Base-by-base conservation (phyloP, 352 stramenopile genomes). In the Globisporangium middletonii region DNA sequence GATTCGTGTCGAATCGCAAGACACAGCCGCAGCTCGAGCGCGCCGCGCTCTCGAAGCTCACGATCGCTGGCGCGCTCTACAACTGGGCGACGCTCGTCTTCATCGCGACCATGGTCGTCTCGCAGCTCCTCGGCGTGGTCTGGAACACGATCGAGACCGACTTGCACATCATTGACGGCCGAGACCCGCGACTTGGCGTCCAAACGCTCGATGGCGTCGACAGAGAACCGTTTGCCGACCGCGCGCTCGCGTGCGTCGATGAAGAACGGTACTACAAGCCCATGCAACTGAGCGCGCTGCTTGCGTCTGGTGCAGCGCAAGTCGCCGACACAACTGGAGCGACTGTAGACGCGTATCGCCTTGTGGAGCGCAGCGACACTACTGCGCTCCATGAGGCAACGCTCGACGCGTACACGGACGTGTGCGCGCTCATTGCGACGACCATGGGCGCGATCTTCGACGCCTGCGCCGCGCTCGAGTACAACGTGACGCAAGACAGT, bases 401-500 rank as follows among this genome's bases (percentile, higher is more conserved):
- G 5, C 41, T 71, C 8, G 63, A 73, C 37, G 33, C 7, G 33
- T 38, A 38, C 33, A 38, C 33, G 33, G 33, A 38, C 33, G 33
- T 38, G 4, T 38, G 33, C 11, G 33, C 33, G 33, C 33, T 38
- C 33, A 38, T 38, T 11, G 33, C 33, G 33, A 38, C 33, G 33
- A 38, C 33, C 33, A 38, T 38, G 33, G 33, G 11, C 33, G 59
- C 51, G 9, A 63, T 73, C 16, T 12, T 71, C 15, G 62, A 60
- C 19, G 70, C 55, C 35, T 71, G 66, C 37, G 4, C 9, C 3
- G 44, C 50, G 18, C 50, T 77, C 7, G 66, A 63, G 1, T 77
- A 70, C 49, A 65, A 73, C 19, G 59, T 70, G 23, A 68, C 58
- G 7, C 13, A 44, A 16, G 41, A 55, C 7, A 66, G 70, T 44